Evolutionary conservation across 257 asterid genomes (phyloP).

Genomic region (Datura wrightii): DNA sequence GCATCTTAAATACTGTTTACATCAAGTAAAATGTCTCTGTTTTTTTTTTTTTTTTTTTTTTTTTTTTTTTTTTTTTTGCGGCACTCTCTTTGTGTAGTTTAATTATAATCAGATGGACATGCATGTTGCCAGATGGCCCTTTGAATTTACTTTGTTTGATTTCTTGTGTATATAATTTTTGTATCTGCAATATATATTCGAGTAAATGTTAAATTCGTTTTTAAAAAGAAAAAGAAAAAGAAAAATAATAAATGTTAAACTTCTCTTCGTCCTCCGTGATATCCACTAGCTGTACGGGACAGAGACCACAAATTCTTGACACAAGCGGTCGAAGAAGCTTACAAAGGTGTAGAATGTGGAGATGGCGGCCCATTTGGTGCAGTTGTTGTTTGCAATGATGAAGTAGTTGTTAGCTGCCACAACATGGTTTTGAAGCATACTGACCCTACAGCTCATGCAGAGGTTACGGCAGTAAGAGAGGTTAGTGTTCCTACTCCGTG

Average conservation of each 20-base stretch:
- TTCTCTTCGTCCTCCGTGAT: conserved; percentile 24
- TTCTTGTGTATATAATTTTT: neutral
- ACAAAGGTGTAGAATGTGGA: conserved; percentile 91
- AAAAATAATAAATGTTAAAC: neutral
- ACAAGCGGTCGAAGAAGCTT: conserved; percentile 96
- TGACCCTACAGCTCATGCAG: conserved; percentile 99
- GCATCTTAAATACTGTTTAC: neutral
- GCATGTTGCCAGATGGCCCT: neutral
- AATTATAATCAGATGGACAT: neutral
- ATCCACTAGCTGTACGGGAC: conserved; percentile 76
- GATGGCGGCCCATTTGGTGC: conserved; percentile 99
- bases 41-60: neutral
- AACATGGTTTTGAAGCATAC: conserved; percentile 78
- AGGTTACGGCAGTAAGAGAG: conserved; percentile 99
- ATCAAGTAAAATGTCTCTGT: neutral
- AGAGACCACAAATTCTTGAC: conserved; percentile 92
- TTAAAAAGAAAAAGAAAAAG: neutral
- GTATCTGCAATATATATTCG: neutral
- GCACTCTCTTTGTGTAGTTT: neutral
- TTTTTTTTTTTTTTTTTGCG: neutral
- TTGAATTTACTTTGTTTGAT: neutral
- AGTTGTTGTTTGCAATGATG: conserved; percentile 82
- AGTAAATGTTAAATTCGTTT: neutral
- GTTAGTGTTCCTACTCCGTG: conserved; percentile 48
- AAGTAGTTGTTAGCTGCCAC: conserved; percentile 92